Evolutionary conservation across 768 basidiomycete species (phyloP), one percentile per base, ranked within the genome.

Genomic region (Tremella yokohamensis): DNA sequence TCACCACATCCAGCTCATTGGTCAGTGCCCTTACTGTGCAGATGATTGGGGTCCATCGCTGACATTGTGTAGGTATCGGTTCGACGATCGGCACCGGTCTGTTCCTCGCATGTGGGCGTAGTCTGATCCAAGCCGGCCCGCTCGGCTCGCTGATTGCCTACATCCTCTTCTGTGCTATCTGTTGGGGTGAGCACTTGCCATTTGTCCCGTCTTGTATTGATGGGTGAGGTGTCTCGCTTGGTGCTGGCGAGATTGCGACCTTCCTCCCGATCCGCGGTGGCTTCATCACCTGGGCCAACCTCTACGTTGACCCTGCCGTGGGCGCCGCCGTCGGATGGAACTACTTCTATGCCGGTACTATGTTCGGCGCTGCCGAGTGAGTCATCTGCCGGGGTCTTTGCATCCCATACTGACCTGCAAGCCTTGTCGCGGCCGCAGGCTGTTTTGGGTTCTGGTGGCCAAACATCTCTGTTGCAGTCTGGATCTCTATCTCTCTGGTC

Each of bases 401-500:
- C 68, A 63, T 51, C 6, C 6, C 6, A 15, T 45, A 15, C n/a
- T 45, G 42, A 45, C 15, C 42, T 22, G 22, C 42, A 4, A 22
- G 22, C n/a, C n/a, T 45, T 18, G n/a, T 22, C 7, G 42, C 42
- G 8, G 19, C 49, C 8, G 26, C 26, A 6, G 49, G 18, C 20
- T n/a, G 25, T 18, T 15, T 52, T 18, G n/a, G n/a, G 3, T 34
- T 34, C 29, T 34, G 29, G 29, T 34, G 29, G 29, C 29, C 29
- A 11, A 34, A 34, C 29, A 34, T 34, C 29, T 34, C 29, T 4
- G 29, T 87, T 62, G 85, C 89, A 0, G 85, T 81, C 18, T 97
- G 89, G 88, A 86, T 96, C 42, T 77, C 84, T 0, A 80, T 96
- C 38, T 88, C 84, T 53, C 77, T 92, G 68, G 66, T 87, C 39